Conservation (phyloP, 2,329 filamentous ascomycete genomes). For the Calonectria pteridis region DNA sequence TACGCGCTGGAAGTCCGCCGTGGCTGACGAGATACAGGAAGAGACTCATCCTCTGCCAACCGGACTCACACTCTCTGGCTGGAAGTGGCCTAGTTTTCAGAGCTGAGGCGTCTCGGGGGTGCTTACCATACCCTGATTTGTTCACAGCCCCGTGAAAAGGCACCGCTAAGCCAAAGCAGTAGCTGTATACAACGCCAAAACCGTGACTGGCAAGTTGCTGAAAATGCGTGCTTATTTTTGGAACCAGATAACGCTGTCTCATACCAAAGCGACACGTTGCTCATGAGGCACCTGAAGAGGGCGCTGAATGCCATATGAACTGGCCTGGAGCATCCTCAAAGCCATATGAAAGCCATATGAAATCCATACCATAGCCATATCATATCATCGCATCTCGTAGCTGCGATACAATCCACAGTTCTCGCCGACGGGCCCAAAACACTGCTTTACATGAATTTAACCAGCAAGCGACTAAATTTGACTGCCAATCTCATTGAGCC, state of each 20-base stretch:
- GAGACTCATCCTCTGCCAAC: background rate
- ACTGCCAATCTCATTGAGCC: too few relatives aligned
- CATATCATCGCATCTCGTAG: too few relatives aligned
- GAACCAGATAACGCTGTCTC: background rate
- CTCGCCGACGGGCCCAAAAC: background rate
- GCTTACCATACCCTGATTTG: background rate
- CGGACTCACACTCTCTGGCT: background rate
- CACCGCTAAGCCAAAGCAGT: background rate
- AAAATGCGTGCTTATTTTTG: background rate
- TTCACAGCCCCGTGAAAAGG: background rate
- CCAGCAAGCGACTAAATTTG: background rate
- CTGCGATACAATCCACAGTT: too few relatives aligned
- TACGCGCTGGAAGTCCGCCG: background rate
- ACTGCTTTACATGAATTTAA: background rate
- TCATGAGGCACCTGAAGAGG: background rate
- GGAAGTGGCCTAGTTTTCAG: background rate
- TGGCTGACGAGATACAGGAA: background rate
- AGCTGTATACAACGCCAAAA: background rate
- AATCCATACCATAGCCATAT: too few relatives aligned
- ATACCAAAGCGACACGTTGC: background rate
- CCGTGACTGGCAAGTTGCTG: background rate
- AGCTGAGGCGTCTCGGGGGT: background rate
- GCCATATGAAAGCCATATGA: too few relatives aligned
- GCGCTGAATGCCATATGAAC: background rate
- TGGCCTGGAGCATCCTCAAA: background rate